Evolutionary conservation across 1,284 basidiomycete genomes (phyloP).

Genomic region (Leccinum olivaceoglutinosum): DNA sequence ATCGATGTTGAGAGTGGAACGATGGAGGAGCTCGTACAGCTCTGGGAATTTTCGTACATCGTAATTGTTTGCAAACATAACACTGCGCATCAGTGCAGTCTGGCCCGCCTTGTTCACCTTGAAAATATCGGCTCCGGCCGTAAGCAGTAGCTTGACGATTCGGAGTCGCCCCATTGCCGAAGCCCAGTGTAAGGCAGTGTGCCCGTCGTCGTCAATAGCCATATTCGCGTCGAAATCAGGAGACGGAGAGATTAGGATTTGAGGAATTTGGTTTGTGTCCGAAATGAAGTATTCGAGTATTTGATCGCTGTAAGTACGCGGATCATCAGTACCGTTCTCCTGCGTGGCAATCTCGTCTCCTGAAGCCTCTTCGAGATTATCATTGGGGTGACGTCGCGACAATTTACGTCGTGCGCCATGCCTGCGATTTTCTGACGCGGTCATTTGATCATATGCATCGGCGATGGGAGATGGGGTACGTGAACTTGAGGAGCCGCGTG

Average conservation of each 20-base stretch:
- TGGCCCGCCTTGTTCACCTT: conserved; percentile 96
- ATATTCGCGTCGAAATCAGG: conserved; percentile 94
- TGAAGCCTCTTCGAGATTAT: conserved; percentile 34
- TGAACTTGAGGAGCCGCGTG: conserved; percentile 80
- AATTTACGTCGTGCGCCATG: conserved; percentile 35
- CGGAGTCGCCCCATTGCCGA: conserved; percentile 98
- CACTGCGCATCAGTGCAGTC: conserved; percentile 96
- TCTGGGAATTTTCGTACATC: conserved; percentile 99
- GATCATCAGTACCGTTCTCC: conserved; percentile 40
- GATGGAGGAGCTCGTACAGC: conserved; percentile 93
- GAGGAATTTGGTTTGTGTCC: conserved; percentile 90
- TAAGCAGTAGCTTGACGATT: conserved; percentile 91
- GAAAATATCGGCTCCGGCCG: conserved; percentile 95
- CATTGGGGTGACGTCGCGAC: conserved; percentile 34
- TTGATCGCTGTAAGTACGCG: conserved; percentile 82
- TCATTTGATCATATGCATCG: conserved; percentile 39
- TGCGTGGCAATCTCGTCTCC: conserved; percentile 38
- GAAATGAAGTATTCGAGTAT: conserved; percentile 99
- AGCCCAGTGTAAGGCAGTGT: conserved; percentile 98
- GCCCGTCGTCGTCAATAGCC: conserved; percentile 97
- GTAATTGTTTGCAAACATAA: conserved; percentile 99
- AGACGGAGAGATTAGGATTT: conserved; percentile 85
- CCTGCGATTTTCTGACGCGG: conserved; percentile 37
- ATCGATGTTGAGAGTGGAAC: conserved; percentile 98
- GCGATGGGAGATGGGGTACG: conserved; percentile 86